Conservation (phyloP, 148 eudicot genomes). For the Heliamphora exappendiculata region DNA sequence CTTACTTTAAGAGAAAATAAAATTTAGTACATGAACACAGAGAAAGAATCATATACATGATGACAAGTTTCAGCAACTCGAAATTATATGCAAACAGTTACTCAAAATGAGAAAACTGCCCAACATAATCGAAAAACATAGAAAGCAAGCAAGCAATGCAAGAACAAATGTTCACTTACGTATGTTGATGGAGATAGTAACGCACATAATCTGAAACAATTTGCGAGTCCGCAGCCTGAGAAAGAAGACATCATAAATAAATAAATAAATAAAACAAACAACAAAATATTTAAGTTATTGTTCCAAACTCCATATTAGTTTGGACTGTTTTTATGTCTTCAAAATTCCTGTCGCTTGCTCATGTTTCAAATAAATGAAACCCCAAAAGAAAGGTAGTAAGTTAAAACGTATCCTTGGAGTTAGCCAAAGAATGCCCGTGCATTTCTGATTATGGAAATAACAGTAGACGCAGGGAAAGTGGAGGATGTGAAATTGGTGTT, state of each 20-base stretch:
- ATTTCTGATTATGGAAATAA: neutral
- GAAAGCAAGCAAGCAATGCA: neutral
- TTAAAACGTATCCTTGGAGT: neutral
- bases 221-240: constrained; percentile 97
- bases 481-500: too few species aligned
- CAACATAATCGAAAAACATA: neutral
- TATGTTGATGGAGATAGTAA: constrained; percentile 94
- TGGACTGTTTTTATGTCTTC: neutral
- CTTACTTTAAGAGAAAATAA: too few species aligned
- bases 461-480: neutral
- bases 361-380: neutral
- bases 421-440: neutral
- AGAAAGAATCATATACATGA: neutral
- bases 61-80: neutral
- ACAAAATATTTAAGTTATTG: neutral
- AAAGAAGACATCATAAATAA: constrained; percentile 4
- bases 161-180: constrained; percentile 43
- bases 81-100: neutral
- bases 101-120: neutral
- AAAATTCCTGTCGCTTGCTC: neutral
- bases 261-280: neutral
- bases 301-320: neutral
- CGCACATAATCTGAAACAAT: constrained; percentile 91
- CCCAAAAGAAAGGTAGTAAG: neutral
- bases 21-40: neutral